Base-by-base conservation (phyloP, 306 rosid genomes). In the Castanopsis chinensis region DNA sequence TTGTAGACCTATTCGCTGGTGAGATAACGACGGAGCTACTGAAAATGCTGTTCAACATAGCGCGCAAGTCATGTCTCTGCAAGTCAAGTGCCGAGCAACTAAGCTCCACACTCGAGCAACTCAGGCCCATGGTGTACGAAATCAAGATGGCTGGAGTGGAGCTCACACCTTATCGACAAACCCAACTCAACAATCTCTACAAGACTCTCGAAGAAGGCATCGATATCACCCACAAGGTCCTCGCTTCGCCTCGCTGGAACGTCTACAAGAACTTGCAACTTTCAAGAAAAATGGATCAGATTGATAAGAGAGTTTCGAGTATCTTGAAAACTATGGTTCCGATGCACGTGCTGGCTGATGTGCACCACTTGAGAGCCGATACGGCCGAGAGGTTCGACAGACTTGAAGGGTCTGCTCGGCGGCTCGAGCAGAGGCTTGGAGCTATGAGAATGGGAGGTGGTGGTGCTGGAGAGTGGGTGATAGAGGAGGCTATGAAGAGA, bases 101-200 rank as follows among this genome's bases (percentile, higher is more conserved):
- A 61, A 75, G 32, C 2, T 0, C 4, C 8, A 67, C 69, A 73
- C 79, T 95, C 60, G 4, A 56, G 0, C 79, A 86, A 15, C 80
- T 91, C 64, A 76, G 78, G 11, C 97, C 97, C 0, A 89, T 84
- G 13, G 88, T 95, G 51, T 73, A 85, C 25, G 98, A 92, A 49
- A 91, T 95, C 84, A 95, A 91, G 37, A 90, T 86, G 90, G 86
- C 94, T 9, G 99, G 99, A 74, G 90, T 90, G 0, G 99, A 95
- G 78, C 83, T 95, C 8, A 60, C 93, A 3, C 81, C 81, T 2
- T 1, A 4, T 5, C 92, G 96, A 0, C 98, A 92, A 68, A 79
- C 8, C 4, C 97, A 91, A 79, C 90, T 95, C 33, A 85, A 90
- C 20, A 90, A 89, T 10, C 30, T 95, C 80, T 92, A 96, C 3